Evolutionary conservation across 768 basidiomycete genomes (phyloP), one percentile per base, ranked within the genome.

Genomic region (Coprinopsis sp.): DNA sequence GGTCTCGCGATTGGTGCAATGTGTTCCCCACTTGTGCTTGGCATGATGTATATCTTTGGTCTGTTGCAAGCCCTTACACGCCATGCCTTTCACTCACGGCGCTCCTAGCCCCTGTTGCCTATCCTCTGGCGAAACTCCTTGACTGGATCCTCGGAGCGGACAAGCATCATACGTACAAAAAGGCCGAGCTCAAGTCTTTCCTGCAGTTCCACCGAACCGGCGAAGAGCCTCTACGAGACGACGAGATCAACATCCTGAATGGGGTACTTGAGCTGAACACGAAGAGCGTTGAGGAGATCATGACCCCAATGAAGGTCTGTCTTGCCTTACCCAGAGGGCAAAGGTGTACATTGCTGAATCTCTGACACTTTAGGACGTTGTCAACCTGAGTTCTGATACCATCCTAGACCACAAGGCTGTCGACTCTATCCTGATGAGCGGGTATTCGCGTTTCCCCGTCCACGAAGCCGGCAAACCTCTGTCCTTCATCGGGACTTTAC

Each of bases 401-500:
- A 73, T 92, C 19, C 67, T 97, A 36, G 85, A 96, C 61, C 82
- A 91, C 54, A 69, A 76, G 1, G 79, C 78, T 1, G 82, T 98
- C 14, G 91, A 94, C 58, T 71, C n/a, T 54, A 87, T 83, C 36
- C 64, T 87, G 18, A 59, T 72, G n/a, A 87, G 82, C 52, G 94
- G 94, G 0, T 96, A 95, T 61, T 94, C 92, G 1, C 82, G 94
- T 16, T 89, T 98, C 58, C 94, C 94, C 0, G 78, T 98, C 0
- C 90, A 95, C 57, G 79, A 81, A 49, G 75, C 84, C 2, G 78
- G 76, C 3, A 75, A 86, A 33, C 77, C 81, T 7, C 58, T 77
- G 8, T 73, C 86, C 7, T 96, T 93, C 60, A 64, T 86, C 6
- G 92, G 94, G 0, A 73, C 95, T 46, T 70, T 96, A 1, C 76